Percentiles rank a stretch among this genome's conserved stretches.
Evolutionary conservation across 176 grass and related monocot genomes (phyloP).

Genomic region (Musa acuminata): DNA sequence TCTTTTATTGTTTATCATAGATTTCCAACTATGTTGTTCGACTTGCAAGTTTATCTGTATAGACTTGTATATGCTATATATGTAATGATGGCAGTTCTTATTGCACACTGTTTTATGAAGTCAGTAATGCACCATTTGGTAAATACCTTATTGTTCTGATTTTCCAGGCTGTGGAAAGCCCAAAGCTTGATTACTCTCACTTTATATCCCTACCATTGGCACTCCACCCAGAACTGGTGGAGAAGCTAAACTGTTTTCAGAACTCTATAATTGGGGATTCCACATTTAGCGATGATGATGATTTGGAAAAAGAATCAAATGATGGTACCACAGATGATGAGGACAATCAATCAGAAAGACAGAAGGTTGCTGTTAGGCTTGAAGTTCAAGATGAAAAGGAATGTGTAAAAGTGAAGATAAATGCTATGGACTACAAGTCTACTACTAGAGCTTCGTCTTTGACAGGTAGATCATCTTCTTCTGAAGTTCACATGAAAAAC

Average conservation of each 20-base stretch:
- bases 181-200: conserved; percentile 71
- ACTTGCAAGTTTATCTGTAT: no score
- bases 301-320: conserved; percentile 29
- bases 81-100: background rate
- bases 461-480: conserved; percentile 18
- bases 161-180: conserved; percentile 65
- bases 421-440: conserved; percentile 14
- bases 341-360: conserved; percentile 25
- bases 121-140: background rate
- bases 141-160: conserved; percentile 4
- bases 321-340: conserved; percentile 39
- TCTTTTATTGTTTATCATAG: no score
- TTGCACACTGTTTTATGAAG: background rate
- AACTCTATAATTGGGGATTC: conserved; percentile 45
- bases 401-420: conserved; percentile 28
- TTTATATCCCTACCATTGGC: conserved; percentile 92
- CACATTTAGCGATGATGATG: conserved; percentile 27
- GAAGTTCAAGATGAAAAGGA: conserved; percentile 39
- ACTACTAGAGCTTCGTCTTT: conserved; percentile 28
- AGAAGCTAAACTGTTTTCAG: conserved; percentile 69
- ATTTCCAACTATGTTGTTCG: no score
- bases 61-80: background rate
- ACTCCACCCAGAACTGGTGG: conserved; percentile 56
- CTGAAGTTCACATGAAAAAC: background rate
- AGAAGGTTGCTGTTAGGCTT: conserved; percentile 27